These are phyloP conservation scores for Lupinus albus DNA, from an alignment of 306 rosid species.

Conservation along the genomic window DNA sequence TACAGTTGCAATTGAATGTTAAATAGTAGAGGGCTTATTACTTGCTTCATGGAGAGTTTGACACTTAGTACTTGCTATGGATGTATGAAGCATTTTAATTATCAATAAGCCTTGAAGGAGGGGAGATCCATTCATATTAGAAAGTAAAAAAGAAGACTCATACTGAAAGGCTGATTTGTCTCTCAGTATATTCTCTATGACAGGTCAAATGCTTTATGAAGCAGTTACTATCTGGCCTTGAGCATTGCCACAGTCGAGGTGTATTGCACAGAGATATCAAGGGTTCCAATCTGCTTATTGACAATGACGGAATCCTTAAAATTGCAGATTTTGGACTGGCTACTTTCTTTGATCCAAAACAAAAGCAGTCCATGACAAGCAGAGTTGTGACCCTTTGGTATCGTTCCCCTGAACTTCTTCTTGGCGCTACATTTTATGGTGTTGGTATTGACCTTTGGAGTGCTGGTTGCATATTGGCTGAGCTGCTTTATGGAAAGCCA, in stretches of 20 bases:
- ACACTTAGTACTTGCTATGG: slow-evolving; percentile 15
- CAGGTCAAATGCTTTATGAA: slow-evolving; percentile 97
- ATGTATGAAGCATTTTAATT: slow-evolving; percentile 24
- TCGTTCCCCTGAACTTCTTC: slow-evolving; percentile 96
- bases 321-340: slow-evolving; percentile 99
- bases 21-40: slow-evolving; percentile 27
- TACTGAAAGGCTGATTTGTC: slow-evolving; percentile 48
- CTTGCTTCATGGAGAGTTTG: slow-evolving; percentile 26
- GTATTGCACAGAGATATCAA: slow-evolving; percentile 96
- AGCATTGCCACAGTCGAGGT: slow-evolving; percentile 93
- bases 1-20: slow-evolving; percentile 29
- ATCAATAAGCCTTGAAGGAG: slow-evolving; percentile 16
- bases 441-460: slow-evolving; percentile 94
- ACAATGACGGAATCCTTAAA: slow-evolving; percentile 84
- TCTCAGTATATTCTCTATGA: slow-evolving; percentile 52
- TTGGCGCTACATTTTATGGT: slow-evolving; percentile 86
- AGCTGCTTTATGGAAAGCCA: slow-evolving; percentile 96
- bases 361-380: slow-evolving; percentile 86
- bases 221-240: slow-evolving; percentile 94
- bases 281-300: slow-evolving; percentile 94
- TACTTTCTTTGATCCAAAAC: slow-evolving; percentile 65
- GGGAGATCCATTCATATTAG: slow-evolving; percentile 8
- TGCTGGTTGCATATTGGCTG: slow-evolving; percentile 98
- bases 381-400: slow-evolving; percentile 99
- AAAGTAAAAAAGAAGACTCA: slow-evolving; percentile 20